Percentiles rank a stretch among this genome's conserved stretches.
Evolutionary conservation across 176 grass and related monocot species (phyloP).

Genomic region (Puya raimondii): DNA sequence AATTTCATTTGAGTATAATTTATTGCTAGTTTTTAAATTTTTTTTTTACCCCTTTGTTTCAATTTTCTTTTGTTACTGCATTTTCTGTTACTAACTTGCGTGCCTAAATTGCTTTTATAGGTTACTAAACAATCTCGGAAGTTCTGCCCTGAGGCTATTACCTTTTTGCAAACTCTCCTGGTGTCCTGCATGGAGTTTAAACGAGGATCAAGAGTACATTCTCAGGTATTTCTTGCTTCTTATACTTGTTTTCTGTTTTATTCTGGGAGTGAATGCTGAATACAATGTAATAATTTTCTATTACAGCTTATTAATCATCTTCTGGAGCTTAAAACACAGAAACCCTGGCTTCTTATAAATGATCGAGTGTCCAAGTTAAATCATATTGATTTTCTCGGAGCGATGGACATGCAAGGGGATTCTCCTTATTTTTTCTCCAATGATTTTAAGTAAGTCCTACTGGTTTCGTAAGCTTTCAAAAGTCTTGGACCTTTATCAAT

Average conservation of each 20-base stretch:
- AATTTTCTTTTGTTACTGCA: neutral
- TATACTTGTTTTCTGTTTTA: neutral
- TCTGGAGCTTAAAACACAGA: slow-evolving; percentile 59
- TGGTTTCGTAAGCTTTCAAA: neutral
- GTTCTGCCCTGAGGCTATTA: slow-evolving; percentile 75
- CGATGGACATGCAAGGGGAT: slow-evolving; percentile 56
- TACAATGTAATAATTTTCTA: slow-evolving; percentile 14
- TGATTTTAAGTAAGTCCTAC: slow-evolving; percentile 50
- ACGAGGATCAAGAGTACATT: slow-evolving; percentile 29
- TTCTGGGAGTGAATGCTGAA: neutral
- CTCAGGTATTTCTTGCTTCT: slow-evolving; percentile 32
- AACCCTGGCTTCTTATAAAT: slow-evolving; percentile 52
- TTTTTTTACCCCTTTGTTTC: neutral
- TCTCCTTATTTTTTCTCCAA: slow-evolving; percentile 53
- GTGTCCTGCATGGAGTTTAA: slow-evolving; percentile 46
- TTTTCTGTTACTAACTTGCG: neutral
- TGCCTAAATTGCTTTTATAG: slow-evolving; percentile 29
- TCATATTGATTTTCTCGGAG: slow-evolving; percentile 47
- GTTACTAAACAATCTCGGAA: slow-evolving; percentile 82
- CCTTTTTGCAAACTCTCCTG: slow-evolving; percentile 75
- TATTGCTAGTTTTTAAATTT: neutral
- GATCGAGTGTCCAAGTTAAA: slow-evolving; percentile 34
- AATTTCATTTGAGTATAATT: neutral
- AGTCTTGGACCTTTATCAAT: neutral
- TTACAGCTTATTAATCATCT: slow-evolving; percentile 58